Percentiles rank a stretch among this genome's conserved stretches.
Evolutionary conservation across 2,329 filamentous ascomycete genomes (phyloP).

Genomic region (Xylaria sp.): DNA sequence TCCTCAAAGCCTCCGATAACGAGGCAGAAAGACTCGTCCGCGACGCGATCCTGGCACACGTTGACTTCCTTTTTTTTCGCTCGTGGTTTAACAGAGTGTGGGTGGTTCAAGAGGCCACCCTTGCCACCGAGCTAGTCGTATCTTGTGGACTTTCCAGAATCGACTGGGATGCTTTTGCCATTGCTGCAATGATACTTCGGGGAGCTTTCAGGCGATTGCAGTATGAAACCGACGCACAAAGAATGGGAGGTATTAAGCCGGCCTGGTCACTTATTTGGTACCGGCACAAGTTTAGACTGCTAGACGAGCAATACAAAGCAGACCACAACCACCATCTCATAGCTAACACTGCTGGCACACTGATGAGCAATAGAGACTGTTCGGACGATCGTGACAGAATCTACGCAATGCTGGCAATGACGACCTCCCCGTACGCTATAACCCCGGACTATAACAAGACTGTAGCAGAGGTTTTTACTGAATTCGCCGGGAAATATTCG

Average conservation of each 20-base stretch:
- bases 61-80: neutral
- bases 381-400: neutral
- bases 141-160: neutral
- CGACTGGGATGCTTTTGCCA: neutral
- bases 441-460: neutral
- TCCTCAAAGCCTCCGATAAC: neutral
- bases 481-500: neutral
- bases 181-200: neutral
- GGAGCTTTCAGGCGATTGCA: neutral
- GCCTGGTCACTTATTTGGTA: neutral
- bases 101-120: neutral
- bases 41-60: neutral
- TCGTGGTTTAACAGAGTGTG: neutral
- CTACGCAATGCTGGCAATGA: neutral
- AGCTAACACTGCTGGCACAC: too few species aligned
- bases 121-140: neutral
- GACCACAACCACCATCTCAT: neutral
- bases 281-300: neutral
- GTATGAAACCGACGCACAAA: neutral
- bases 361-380: neutral
- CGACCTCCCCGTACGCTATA: neutral
- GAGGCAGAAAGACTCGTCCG: neutral
- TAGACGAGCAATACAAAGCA: neutral
- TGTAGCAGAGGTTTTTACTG: neutral
- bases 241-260: neutral